Base-by-base conservation (phyloP, 2,329 filamentous ascomycete species). In the Colletotrichum zoysiae region DNA sequence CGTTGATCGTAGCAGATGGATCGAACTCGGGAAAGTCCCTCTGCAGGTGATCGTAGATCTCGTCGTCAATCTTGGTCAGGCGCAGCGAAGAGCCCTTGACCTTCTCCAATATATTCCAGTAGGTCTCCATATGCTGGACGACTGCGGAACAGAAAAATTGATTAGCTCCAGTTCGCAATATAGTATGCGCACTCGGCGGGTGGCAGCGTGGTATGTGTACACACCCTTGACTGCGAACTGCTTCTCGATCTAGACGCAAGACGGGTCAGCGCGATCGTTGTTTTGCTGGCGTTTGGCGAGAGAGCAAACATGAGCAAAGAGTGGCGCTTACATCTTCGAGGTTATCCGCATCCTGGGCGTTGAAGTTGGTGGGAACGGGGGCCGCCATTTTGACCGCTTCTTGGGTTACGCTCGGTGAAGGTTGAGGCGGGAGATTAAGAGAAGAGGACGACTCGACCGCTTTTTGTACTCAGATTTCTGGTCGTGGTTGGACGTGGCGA, bases 151-250 rank as follows among this genome's bases (percentile, higher is more conserved):
- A 33, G 40, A 30, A 20, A 62, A 42, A 12, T 20, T 16, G 12
- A 18, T 72, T 35, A 71, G 67, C 30, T 30, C 44, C 20, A 30
- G 26, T 9, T 26, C 12, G 33, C 3, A n/a, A 5, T 8, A 11
- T 26, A 20, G 23, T 8, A 20, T 8, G 23, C n/a, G 38, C 26
- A 18, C 20, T 16, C 4, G 18, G 35, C 7, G 26, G 7, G 18
- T 6, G 23, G 18, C 11, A 14, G 30, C 5, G n/a, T 26, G 20
- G 5, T 46, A 16, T 38, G 5, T 46, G 12, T 38, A 71, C 79
- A 57, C 78, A 94, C 93, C 93, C 87, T 98, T 98, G 78, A 99
- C 96, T 40, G 96, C 96, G 79, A 99, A 99, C 83, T 98, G 96
- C 88, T 98, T 97, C 89, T 99, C 96, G 81, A 99, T 98, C 93